These are phyloP conservation scores for Termitomyces eurrhizus DNA, from an alignment of 768 basidiomycete genomes.

Conservation along the genomic window DNA sequence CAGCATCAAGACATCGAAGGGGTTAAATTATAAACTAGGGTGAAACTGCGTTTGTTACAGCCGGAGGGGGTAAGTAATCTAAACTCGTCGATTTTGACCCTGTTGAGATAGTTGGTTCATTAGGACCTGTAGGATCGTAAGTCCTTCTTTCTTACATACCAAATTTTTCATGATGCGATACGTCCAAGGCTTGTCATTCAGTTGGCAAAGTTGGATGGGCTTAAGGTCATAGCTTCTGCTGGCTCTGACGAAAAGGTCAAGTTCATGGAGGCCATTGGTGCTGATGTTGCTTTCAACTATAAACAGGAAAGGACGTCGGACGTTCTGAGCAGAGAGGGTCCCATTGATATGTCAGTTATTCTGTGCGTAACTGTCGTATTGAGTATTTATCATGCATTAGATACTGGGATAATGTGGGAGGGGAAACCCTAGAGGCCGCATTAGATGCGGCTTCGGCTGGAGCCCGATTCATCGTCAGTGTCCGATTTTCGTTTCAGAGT, in stretches of 20 bases:
- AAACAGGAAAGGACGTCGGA: conserved; percentile 52
- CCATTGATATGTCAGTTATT: conserved; percentile 1
- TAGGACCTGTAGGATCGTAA: conserved; percentile 54
- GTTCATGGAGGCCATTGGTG: conserved; percentile 54
- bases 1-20: too few relatives aligned
- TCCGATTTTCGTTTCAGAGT: not conserved
- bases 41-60: conserved; percentile 35
- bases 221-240: conserved; percentile 68
- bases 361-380: not conserved
- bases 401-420: conserved; percentile 60
- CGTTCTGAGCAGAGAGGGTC: conserved; percentile 42
- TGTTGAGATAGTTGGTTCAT: conserved; percentile 15
- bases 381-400: conserved; percentile 17
- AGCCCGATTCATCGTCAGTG: conserved; percentile 42
- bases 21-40: conserved; percentile 13
- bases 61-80: conserved; percentile 28
- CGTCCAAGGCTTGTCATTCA: conserved; percentile 41
- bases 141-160: conserved; percentile 15
- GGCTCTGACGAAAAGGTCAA: conserved; percentile 70
- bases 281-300: conserved; percentile 71
- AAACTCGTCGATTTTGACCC: not conserved
- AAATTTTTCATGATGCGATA: not conserved
- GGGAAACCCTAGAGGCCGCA: conserved; percentile 55
- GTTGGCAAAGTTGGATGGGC: conserved; percentile 44
- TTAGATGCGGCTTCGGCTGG: conserved; percentile 38